Base-by-base conservation (phyloP, 179 eudicot genomes). In the Actinidia arguta region DNA sequence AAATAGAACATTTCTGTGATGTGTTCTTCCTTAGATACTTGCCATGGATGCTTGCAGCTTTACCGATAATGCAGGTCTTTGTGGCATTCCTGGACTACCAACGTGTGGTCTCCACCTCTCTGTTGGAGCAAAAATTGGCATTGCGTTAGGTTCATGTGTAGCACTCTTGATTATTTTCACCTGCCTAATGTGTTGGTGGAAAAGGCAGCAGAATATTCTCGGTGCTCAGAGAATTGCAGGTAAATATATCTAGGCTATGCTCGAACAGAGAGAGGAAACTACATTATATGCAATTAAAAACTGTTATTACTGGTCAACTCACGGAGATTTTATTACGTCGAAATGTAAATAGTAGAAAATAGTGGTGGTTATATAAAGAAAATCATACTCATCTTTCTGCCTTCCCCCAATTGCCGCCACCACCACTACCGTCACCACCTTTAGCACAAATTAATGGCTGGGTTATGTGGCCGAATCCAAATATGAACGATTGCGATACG, bases 101-200 rank as follows among this genome's bases (percentile, higher is more conserved):
- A 82, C 97, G 62, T 97, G 99, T 47, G 98, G 99, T 63, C 88
- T 93, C 48, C 99, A 95, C 89, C 98, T 97, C 82, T 92, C 99
- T 51, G 64, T 86, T n/a, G 96, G 95, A 67, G 97, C 93, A 75
- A 96, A 91, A 85, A 83, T 94, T 25, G 99, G 98, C 78, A 83
- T 95, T 79, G 97, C 79, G 18, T 75, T 95, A 55, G 98, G 91
- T 18, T 82, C 88, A 31, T 87, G 87, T 70, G 81, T 89, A 72
- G 90, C 85, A 59, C 71, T 92, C 55, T 83, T 93, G 6, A 82
- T 92, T 27, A 25, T 92, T 47, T 84, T 84, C 67, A 91, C 94
- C 22, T 92, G 93, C 89, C 88, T 85, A 73, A 82, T 90, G 6
- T 86, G 96, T 75, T 96, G 98, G 98, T 95, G 98, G 96, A 96